Percentiles rank a stretch among this genome's conserved stretches.
phyloP scores from a whole-genome alignment of 2,329 filamentous ascomycete genomes.

The Calonectria ilicicola region DNA sequence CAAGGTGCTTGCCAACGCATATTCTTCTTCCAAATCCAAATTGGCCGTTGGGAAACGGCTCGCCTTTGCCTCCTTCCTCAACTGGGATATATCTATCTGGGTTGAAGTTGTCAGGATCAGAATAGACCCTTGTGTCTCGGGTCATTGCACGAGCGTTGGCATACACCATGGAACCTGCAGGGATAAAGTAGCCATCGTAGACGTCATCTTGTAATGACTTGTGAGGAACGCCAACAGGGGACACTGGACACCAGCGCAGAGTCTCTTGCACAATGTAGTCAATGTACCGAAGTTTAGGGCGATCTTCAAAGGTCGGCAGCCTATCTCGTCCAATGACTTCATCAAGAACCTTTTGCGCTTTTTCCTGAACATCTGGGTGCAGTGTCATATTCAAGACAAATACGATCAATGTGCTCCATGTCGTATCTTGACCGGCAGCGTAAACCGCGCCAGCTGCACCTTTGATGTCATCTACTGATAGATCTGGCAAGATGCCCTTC shows the following conservation, averaged over 20 bases:
- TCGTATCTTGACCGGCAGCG: slow-evolving; percentile 29
- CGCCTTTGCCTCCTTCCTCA: slow-evolving; percentile 17
- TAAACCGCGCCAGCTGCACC: slow-evolving; percentile 19
- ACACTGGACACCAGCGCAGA: slow-evolving; percentile 20
- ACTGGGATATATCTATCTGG: slow-evolving; percentile 20
- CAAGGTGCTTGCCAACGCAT: slow-evolving; percentile 19
- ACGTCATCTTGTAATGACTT: slow-evolving; percentile 13
- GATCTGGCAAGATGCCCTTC: slow-evolving; percentile 45
- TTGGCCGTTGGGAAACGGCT: slow-evolving; percentile 15
- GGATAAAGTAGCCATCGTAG: slow-evolving; percentile 23
- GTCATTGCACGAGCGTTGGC: slow-evolving; percentile 24
- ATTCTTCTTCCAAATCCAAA: slow-evolving; percentile 26
- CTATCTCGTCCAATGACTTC: slow-evolving; percentile 54
- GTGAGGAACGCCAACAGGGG: slow-evolving; percentile 24
- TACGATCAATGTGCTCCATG: slow-evolving; percentile 43
- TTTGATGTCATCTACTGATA: slow-evolving; percentile 38
- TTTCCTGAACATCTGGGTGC: slow-evolving; percentile 53
- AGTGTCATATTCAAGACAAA: slow-evolving; percentile 61
- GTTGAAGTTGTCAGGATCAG: slow-evolving; percentile 8
- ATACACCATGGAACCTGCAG: slow-evolving; percentile 20
- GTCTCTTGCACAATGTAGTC: slow-evolving; percentile 25
- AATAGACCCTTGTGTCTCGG: slow-evolving; percentile 6
- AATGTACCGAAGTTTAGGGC: slow-evolving; percentile 22
- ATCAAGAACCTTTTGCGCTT: slow-evolving; percentile 53
- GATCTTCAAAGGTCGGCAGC: slow-evolving; percentile 55